A percentile compares a stretch with the other conserved stretches of the same genome.
Evolutionary conservation across 352 stramenopile species (phyloP).

Genomic region (Phytophthora vignae): DNA sequence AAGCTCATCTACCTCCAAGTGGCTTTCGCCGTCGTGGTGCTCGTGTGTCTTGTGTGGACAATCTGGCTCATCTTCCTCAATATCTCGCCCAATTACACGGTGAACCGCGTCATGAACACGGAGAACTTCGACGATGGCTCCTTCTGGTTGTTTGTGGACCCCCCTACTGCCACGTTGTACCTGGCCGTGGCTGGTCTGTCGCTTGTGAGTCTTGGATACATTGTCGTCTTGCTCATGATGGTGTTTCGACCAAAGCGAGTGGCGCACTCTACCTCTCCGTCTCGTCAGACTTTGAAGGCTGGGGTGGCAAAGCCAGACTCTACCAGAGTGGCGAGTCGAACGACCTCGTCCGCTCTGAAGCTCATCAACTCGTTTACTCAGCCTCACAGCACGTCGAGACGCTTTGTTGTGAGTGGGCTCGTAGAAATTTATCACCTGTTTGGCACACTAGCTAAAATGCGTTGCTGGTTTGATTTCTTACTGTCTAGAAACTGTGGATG

Average conservation of each 20-base stretch:
- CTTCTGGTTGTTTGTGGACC: constrained; percentile 47
- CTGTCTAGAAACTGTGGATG: constrained; percentile 26
- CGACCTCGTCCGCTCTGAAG: not conserved
- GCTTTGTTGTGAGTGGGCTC: not conserved
- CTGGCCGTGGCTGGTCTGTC: not conserved
- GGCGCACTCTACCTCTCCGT: not conserved
- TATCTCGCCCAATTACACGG: not conserved
- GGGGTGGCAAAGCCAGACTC: not conserved
- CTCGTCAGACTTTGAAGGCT: not conserved
- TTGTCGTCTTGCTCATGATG: not conserved
- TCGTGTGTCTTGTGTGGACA: not conserved
- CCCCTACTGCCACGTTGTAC: constrained; percentile 3
- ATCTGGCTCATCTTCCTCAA: constrained; percentile 1
- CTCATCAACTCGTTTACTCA: not conserved
- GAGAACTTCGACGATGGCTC: constrained; percentile 34
- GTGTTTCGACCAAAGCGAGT: not conserved
- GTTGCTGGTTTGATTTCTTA: not conserved
- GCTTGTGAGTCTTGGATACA: not conserved
- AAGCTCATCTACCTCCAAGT: not conserved
- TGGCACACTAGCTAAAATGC: not conserved
- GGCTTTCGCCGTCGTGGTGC: not conserved
- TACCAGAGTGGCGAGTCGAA: not conserved
- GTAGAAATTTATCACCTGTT: not conserved
- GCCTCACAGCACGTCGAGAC: not conserved
- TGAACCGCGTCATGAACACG: constrained; percentile 28